These are phyloP conservation scores for Populus euphratica DNA, from an alignment of 345 rosid genomes.

Conservation along the genomic window DNA sequence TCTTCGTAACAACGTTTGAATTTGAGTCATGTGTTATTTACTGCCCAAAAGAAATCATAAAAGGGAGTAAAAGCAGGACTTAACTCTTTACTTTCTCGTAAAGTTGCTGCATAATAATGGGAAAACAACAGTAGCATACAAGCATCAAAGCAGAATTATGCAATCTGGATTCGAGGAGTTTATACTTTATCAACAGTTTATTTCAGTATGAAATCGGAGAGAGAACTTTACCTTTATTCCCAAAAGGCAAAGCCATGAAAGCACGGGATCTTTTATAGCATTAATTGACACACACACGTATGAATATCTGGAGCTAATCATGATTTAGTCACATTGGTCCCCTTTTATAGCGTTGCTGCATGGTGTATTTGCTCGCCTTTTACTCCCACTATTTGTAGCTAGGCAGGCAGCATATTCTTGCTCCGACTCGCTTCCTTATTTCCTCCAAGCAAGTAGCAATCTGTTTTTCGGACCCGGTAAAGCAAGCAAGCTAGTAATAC, in stretches of 20 bases:
- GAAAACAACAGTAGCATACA: background rate
- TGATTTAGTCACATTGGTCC: background rate
- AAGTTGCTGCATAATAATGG: background rate
- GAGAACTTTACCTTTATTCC: constrained; percentile 1
- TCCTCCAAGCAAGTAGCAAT: background rate
- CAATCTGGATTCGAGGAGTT: constrained; percentile 2
- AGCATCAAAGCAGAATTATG: background rate
- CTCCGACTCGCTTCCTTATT: background rate
- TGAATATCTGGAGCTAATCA: background rate
- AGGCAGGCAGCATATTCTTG: background rate
- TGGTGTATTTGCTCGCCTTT: background rate
- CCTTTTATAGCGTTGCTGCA: background rate
- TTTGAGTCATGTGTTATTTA: background rate
- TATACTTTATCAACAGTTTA: background rate
- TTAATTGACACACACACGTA: background rate
- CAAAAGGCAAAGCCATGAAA: constrained; percentile 5
- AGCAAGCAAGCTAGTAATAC: no score
- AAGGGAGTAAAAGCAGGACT: constrained; percentile 15
- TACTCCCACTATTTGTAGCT: no score
- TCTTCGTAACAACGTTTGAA: background rate
- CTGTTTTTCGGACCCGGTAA: background rate
- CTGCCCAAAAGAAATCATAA: background rate
- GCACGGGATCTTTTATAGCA: constrained; percentile 12
- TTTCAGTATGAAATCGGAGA: background rate
- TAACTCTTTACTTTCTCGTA: background rate